These are phyloP conservation scores for Eucalyptus regnans DNA, from an alignment of 345 rosid genomes.

Conservation along the genomic window DNA sequence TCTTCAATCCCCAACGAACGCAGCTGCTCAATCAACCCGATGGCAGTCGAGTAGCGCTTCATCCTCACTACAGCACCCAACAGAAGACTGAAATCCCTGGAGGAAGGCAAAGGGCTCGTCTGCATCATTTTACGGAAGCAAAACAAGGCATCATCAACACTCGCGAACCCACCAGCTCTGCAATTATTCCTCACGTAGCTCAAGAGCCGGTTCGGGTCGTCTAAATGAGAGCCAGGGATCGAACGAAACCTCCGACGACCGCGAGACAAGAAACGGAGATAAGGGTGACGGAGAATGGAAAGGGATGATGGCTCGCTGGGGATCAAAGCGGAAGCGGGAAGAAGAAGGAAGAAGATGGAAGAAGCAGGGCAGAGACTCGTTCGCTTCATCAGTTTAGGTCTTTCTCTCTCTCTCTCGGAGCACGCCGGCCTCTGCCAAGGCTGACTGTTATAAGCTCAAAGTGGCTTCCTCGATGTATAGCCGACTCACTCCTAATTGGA, in stretches of 20 bases:
- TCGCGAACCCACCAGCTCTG: background rate
- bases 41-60: background rate
- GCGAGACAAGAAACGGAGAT: background rate
- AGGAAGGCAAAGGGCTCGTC: background rate
- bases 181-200: background rate
- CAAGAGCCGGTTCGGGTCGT: background rate
- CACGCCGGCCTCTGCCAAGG: no score
- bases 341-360: background rate
- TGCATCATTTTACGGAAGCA: background rate
- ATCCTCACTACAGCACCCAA: background rate
- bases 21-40: background rate
- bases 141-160: background rate
- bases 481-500: rapidly evolving
- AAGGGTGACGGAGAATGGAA: background rate
- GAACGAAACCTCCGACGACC: background rate
- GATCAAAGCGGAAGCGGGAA: background rate
- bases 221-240: background rate
- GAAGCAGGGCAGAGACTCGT: background rate
- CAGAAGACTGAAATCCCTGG: background rate
- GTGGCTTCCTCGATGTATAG: no score
- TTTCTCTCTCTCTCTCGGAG: no score
- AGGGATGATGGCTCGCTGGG: background rate
- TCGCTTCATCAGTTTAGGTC: background rate
- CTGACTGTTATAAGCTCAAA: no score
- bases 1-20: background rate